Evolutionary conservation across 176 grass and related monocot species (phyloP).

Genomic region (Aegilops sharonensis): DNA sequence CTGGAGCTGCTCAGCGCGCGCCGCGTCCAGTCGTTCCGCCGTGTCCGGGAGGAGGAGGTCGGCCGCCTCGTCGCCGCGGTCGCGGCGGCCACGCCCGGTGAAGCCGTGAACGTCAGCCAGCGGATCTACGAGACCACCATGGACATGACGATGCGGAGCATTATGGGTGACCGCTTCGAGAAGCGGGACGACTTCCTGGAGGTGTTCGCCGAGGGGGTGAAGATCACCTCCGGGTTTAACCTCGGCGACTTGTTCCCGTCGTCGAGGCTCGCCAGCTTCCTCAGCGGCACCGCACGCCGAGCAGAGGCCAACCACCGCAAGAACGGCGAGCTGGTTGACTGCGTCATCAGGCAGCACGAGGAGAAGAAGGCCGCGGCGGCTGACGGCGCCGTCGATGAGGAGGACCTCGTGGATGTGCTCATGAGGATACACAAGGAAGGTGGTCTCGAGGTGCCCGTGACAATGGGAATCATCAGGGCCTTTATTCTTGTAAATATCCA

Average conservation of each 20-base stretch:
- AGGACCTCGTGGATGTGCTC: too few species aligned
- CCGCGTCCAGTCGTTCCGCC: slow-evolving; percentile 31
- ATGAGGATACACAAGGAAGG: too few species aligned
- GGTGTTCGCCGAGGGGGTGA: not conserved
- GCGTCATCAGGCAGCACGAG: not conserved
- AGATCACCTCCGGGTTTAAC: not conserved
- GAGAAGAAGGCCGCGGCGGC: not conserved
- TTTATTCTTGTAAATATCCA: too few species aligned
- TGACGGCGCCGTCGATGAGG: not conserved
- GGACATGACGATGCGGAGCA: not conserved
- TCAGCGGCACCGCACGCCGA: not conserved
- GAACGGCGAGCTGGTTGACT: not conserved
- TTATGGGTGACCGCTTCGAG: not conserved
- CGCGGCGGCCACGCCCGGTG: not conserved
- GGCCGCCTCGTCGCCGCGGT: slow-evolving; percentile 3
- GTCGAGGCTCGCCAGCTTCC: not conserved
- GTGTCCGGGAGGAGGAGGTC: slow-evolving; percentile 34
- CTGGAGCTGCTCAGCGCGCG: slow-evolving; percentile 34
- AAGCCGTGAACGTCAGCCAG: not conserved
- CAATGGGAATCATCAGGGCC: too few species aligned
- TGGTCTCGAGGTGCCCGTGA: too few species aligned
- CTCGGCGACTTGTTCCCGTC: not conserved
- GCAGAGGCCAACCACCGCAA: not conserved
- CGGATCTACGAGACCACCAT: not conserved
- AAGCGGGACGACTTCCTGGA: not conserved